These are phyloP conservation scores for Gentiana dahurica DNA, from an alignment of 257 asterid genomes.

Conservation along the genomic window DNA sequence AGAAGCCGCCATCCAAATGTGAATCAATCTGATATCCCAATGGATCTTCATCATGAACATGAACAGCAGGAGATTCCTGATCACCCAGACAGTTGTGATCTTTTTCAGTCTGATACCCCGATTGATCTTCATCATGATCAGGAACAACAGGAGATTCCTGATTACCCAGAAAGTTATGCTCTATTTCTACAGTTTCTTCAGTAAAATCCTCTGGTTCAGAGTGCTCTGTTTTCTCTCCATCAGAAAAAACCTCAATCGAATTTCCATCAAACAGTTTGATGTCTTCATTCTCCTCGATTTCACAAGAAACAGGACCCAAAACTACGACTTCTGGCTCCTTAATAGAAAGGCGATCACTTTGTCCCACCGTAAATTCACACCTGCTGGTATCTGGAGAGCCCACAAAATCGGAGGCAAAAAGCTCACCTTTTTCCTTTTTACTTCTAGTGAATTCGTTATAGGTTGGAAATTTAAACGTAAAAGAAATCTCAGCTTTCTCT, in stretches of 20 bases:
- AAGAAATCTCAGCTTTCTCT: constrained; percentile 25
- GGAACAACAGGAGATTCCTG: constrained; percentile 1
- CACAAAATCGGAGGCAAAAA: constrained; percentile 22
- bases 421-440: constrained; percentile 14
- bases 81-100: too few species aligned
- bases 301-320: constrained; percentile 21
- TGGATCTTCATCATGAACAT: constrained; percentile 17
- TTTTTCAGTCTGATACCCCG: too few species aligned
- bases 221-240: constrained; percentile 8
- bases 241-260: constrained; percentile 2
- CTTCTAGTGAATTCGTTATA: constrained; percentile 48
- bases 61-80: constrained; percentile 12
- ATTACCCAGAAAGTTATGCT: background rate
- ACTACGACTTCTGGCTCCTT: constrained; percentile 18
- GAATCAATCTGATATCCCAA: constrained; percentile 27
- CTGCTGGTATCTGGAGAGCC: constrained; percentile 15
- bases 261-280: background rate
- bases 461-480: constrained; percentile 52
- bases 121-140: too few species aligned
- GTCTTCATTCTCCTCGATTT: constrained; percentile 18
- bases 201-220: constrained; percentile 6
- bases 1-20: constrained; percentile 30
- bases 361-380: constrained; percentile 17
- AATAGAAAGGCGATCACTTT: constrained; percentile 9
- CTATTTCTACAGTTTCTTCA: constrained; percentile 7